Evolutionary conservation across 176 grass and related monocot genomes (phyloP).

Genomic region (Stipa capillata): DNA sequence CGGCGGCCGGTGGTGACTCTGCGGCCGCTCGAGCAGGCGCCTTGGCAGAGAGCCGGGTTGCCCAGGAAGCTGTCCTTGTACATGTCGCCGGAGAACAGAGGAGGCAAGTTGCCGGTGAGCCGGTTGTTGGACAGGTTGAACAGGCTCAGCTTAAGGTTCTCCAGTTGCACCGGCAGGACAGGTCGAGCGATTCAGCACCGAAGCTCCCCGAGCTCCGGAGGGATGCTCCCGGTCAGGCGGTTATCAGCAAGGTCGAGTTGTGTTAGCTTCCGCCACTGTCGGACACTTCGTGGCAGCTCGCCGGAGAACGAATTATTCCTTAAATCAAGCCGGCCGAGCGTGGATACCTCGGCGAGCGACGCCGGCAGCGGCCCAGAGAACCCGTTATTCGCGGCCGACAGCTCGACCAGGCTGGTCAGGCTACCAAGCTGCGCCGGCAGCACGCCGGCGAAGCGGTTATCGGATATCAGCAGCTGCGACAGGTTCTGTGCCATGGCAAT

Average conservation of each 20-base stretch:
- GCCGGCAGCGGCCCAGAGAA: slow-evolving; percentile 40
- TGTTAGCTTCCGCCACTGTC: slow-evolving; percentile 50
- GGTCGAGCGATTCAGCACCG: slow-evolving; percentile 78
- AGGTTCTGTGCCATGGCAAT: slow-evolving; percentile 52
- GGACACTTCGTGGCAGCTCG: slow-evolving; percentile 35
- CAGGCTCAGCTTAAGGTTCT: slow-evolving; percentile 62
- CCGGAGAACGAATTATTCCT: slow-evolving; percentile 64
- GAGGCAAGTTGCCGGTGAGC: slow-evolving; percentile 49
- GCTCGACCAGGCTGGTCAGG: slow-evolving; percentile 43
- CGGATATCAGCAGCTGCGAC: slow-evolving; percentile 60
- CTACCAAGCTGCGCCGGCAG: slow-evolving; percentile 54
- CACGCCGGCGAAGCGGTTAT: slow-evolving; percentile 56
- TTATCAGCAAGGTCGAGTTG: slow-evolving; percentile 55
- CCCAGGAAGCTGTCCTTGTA: slow-evolving; percentile 59
- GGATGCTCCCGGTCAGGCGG: slow-evolving; percentile 42
- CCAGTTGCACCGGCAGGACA: slow-evolving; percentile 55
- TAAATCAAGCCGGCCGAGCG: slow-evolving; percentile 49
- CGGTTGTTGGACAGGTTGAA: slow-evolving; percentile 75
- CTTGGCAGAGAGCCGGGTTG: slow-evolving; percentile 54
- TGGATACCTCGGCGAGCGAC: slow-evolving; percentile 18
- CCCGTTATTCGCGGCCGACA: slow-evolving; percentile 57
- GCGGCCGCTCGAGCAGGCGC: neutral
- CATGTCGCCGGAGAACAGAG: slow-evolving; percentile 28
- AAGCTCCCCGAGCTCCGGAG: slow-evolving; percentile 57
- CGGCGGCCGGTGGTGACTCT: neutral